Evolutionary conservation across 2,329 filamentous ascomycete species (phyloP), one percentile per base, ranked within the genome.

Genomic region (Furcasterigmium sp.): DNA sequence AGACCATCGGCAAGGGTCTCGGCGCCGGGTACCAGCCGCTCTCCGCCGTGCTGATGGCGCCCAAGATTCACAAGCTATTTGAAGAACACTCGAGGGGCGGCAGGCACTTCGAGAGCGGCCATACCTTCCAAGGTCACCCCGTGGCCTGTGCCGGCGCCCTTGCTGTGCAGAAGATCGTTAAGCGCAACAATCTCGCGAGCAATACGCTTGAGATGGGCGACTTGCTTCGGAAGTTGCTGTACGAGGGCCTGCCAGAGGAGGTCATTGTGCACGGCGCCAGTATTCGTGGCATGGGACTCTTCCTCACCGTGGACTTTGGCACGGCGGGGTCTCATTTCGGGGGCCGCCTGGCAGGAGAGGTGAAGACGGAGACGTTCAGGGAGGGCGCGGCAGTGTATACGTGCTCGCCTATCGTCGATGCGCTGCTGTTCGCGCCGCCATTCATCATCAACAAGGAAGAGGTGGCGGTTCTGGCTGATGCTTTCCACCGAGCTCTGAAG

Each of bases 1-100:
- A 78, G 54, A 73, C 76, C 3, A 63, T 82, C 25, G 78, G 75
- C 3, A 82, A 82, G 54, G 76, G 73, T 0, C 65, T 82, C 1
- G 76, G 70, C 8, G 77, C 68, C 20, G 79, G 79, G 3, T 79
- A 74, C 51, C 65, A 66, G 44, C 67, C 75, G 2, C 62, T 82
- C 13, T 73, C 77, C 2, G 78, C 66, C 3, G 64, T 81, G 42
- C 59, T 82, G 10, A 64, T 76, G 14, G 68, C 64, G 13, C 51
- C 67, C 2, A 65, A 70, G 46, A 67, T 81, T 8, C 64, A 73
- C 20, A 66, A 76, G 23, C 61, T 64, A 2, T 59, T 81, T 13
- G 56, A 68, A 17, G 64, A 65, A 25, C 30, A 34, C 14, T 34
- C 39, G n/a, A 14, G 20, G 19, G 39, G 39, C 10, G 25, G 62